Conservation (phyloP, 306 rosid species). For the Lithocarpus polystachyus region DNA sequence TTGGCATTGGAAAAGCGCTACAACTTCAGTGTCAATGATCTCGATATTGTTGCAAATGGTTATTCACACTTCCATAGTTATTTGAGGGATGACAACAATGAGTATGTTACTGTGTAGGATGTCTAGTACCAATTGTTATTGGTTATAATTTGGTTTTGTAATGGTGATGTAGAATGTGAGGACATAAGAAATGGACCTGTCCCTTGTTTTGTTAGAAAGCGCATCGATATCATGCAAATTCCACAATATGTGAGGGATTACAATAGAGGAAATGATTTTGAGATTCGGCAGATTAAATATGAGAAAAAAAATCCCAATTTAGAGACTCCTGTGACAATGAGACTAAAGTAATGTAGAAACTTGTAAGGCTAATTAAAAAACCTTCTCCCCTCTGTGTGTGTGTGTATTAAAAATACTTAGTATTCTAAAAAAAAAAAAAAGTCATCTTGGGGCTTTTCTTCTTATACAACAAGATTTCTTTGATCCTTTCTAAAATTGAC, state of each 20-base stretch:
- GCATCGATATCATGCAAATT: conserved; percentile 51
- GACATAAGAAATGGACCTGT: conserved; percentile 4
- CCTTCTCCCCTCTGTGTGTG: too few species aligned
- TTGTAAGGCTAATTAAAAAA: too few species aligned
- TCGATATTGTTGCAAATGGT: conserved; percentile 80
- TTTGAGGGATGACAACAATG: conserved; percentile 51
- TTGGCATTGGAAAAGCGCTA: conserved; percentile 82
- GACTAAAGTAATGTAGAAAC: not conserved
- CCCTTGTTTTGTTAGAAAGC: conserved; percentile 55
- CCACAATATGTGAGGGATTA: conserved; percentile 67
- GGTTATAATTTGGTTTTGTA: conserved; percentile 4
- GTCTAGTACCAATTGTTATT: not conserved
- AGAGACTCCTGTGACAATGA: not conserved
- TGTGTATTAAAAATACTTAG: too few species aligned
- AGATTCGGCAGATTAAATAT: conserved; percentile 74
- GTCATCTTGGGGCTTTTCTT: not conserved
- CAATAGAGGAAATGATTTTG: conserved; percentile 70
- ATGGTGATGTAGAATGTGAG: conserved; percentile 52
- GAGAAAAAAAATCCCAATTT: not conserved
- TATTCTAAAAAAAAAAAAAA: too few species aligned
- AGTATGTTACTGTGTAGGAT: conserved; percentile 13
- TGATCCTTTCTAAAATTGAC: not conserved
- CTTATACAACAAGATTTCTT: not conserved
- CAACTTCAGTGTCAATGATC: conserved; percentile 78
- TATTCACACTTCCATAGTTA: conserved; percentile 70